Conservation (phyloP, 352 stramenopile species). For the Aphanomyces euteiches region DNA sequence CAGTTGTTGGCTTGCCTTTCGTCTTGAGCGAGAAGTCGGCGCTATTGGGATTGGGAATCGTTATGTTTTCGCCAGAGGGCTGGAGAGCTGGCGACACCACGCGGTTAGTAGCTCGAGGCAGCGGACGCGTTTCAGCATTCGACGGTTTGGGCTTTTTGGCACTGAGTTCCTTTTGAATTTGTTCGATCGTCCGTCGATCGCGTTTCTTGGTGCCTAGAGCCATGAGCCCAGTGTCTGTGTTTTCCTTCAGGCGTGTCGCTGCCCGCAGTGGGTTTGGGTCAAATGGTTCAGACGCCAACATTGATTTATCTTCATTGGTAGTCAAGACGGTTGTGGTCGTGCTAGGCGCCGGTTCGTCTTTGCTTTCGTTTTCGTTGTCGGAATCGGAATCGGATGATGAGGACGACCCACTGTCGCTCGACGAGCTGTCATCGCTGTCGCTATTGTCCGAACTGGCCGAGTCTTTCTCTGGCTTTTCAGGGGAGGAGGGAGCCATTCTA, state of each 20-base stretch:
- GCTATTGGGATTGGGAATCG: conserved; percentile 32
- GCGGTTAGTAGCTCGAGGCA: conserved; percentile 39
- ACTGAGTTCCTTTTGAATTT: conserved; percentile 78
- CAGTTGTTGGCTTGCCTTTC: conserved; percentile 70
- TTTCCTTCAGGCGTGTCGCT: conserved; percentile 59
- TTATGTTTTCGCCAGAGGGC: conserved; percentile 53
- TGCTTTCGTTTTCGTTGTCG: conserved; percentile 39
- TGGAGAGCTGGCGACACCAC: conserved; percentile 36
- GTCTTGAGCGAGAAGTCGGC: conserved; percentile 23
- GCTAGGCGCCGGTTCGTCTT: conserved; percentile 12
- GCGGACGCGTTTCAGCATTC: conserved; percentile 7
- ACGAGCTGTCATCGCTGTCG: conserved; percentile 51
- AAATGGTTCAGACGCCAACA: background rate
- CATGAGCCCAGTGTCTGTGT: conserved; percentile 53
- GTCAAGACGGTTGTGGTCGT: conserved; percentile 10
- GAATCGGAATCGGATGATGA: conserved; percentile 79
- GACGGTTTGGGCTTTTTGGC: conserved; percentile 42
- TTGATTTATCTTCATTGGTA: background rate
- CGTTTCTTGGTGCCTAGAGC: conserved; percentile 79
- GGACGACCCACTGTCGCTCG: conserved; percentile 61
- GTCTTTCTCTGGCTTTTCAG: conserved; percentile 18
- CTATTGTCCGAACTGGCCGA: conserved; percentile 22
- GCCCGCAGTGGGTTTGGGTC: conserved; percentile 46
- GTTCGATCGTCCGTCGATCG: conserved; percentile 82
- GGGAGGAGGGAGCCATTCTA: background rate